Base-by-base conservation (phyloP, 1,284 basidiomycete species). In the Austroboletus niveus region DNA sequence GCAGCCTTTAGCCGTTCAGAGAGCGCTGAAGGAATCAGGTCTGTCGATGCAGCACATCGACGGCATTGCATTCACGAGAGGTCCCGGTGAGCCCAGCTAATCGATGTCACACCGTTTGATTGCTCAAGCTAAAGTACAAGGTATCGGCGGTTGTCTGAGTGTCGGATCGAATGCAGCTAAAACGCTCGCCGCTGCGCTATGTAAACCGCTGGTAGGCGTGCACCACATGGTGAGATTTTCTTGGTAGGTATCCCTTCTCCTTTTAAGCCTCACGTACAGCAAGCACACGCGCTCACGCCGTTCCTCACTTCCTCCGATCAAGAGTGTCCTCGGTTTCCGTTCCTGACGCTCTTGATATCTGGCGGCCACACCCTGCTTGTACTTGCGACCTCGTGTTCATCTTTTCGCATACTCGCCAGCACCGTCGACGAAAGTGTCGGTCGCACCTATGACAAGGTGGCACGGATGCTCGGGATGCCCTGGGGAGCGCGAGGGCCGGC, bases 321-420 rank as follows among this genome's bases (percentile, higher is more conserved):
- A 1, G 62, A 75, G 17, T 29, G 38, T 17, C 91, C 92, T 0
- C 60, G 63, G 12, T 97, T 88, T 64, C 95, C 95, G 0, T 97
- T 95, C 73, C 77, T 97, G 35, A 88, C 89, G 0, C 76, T 97
- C 11, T 78, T 98, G 24, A 78, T 95, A 45, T 94, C 92, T 0
- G 95, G 95, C 20, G 94, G 94, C 2, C 94, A 98, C 65, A 94
- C 94, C 0, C 76, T 96, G 42, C 78, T 97, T 22, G 77, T 97
- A 0, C 82, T 95, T 10, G 89, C 87, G 2, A 75, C 68, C 0
- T 83, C 83, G 0, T 66, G 70, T 20, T 75, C 72, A 4, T 69
- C 75, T 0, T 96, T 92, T 68, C 72, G 75, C 54, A 84, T 91
- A 45, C 73, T 98, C 24, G 87, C 89, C 0, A 86, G 85, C 6